Evolutionary conservation across 2,329 filamentous ascomycete species (phyloP).

Genomic region (Cadophora sp.): DNA sequence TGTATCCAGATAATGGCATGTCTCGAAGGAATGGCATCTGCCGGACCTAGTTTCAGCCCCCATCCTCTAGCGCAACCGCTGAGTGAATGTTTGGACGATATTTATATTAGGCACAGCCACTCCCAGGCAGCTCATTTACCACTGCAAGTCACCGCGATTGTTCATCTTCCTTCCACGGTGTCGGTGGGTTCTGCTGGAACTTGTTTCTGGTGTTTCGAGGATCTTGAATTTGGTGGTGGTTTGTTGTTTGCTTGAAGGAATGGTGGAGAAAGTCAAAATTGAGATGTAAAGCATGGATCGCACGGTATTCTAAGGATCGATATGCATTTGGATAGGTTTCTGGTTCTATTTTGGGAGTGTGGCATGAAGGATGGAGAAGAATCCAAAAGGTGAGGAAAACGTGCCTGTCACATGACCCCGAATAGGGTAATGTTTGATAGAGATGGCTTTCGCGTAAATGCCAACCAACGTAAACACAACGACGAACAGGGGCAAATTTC

Average conservation of each 20-base stretch:
- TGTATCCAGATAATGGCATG: background rate
- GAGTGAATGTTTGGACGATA: background rate
- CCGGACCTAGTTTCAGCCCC: conserved; percentile 4
- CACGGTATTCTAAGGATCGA: background rate
- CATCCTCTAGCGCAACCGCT: background rate
- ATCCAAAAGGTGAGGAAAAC: background rate
- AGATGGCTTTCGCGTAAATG: no score
- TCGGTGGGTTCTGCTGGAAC: background rate
- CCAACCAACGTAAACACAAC: no score
- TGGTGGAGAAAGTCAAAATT: background rate
- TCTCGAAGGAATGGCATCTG: conserved; percentile 2
- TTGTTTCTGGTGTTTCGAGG: background rate
- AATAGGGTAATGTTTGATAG: no score
- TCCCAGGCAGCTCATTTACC: background rate
- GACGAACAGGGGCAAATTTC: no score
- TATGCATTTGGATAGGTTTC: background rate
- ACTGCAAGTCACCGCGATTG: no score
- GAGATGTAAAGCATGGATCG: background rate
- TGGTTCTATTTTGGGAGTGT: background rate
- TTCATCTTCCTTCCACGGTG: background rate
- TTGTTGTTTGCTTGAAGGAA: background rate
- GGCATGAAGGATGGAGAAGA: background rate
- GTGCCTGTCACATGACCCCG: background rate
- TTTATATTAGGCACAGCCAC: conserved; percentile 14
- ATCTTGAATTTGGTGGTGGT: background rate